Conservation (phyloP, 2,329 filamentous ascomycete genomes). For the Colletotrichum abscissum region DNA sequence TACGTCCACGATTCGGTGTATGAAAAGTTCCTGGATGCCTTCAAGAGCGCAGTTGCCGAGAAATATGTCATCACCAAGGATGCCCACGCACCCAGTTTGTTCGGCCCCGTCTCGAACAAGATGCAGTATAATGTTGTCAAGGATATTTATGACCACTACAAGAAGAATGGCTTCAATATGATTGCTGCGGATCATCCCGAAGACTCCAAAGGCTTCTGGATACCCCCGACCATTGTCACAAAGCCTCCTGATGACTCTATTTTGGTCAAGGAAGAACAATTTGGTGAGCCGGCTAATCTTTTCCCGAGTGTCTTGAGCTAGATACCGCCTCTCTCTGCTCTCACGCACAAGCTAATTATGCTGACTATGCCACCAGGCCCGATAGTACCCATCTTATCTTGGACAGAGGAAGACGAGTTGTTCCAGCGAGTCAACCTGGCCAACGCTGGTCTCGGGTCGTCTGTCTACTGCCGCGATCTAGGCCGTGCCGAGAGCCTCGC, state of each 20-base stretch:
- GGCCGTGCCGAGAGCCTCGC: constrained; percentile 63
- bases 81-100: constrained; percentile 38
- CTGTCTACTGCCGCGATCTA: constrained; percentile 67
- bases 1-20: constrained; percentile 72
- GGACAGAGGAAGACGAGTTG: constrained; percentile 70
- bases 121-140: constrained; percentile 72
- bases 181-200: constrained; percentile 40
- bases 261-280: constrained; percentile 65
- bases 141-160: constrained; percentile 52
- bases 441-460: constrained; percentile 65
- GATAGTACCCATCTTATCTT: constrained; percentile 71
- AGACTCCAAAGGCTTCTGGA: constrained; percentile 61
- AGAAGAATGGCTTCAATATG: constrained; percentile 45
- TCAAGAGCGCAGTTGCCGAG: constrained; percentile 40
- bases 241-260: constrained; percentile 67
- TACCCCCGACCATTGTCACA: constrained; percentile 68
- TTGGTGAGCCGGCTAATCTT: constrained; percentile 41
- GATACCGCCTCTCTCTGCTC: neutral
- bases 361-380: constrained; percentile 53
- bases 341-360: neutral
- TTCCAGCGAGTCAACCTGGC: constrained; percentile 65
- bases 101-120: constrained; percentile 72
- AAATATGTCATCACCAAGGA: neutral
- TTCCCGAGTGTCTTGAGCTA: neutral
- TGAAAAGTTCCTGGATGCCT: constrained; percentile 59